Conservation (phyloP, 2,329 filamentous ascomycete genomes). For the Hymenoscyphus occultus region DNA sequence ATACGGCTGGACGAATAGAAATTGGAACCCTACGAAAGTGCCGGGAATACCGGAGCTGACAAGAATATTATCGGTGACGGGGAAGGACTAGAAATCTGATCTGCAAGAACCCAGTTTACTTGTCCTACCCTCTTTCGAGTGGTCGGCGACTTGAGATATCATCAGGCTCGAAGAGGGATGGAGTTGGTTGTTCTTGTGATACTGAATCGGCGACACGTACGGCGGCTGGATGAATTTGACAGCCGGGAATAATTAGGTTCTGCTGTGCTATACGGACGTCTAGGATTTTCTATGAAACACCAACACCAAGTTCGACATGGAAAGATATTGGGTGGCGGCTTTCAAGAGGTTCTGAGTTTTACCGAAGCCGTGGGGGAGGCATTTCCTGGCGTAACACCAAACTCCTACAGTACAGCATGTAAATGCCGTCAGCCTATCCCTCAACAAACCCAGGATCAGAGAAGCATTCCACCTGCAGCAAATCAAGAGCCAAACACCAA, state of each 20-base stretch:
- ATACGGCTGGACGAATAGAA: neutral
- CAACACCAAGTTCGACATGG: neutral
- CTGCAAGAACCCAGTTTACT: neutral
- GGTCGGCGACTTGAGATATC: neutral
- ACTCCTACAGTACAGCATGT: neutral
- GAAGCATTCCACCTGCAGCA: neutral
- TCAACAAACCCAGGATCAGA: neutral
- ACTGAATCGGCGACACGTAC: neutral
- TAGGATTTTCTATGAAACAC: slow-evolving; percentile 2
- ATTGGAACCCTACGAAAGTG: neutral
- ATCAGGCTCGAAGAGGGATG: neutral
- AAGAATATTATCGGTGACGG: neutral
- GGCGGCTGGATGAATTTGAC: neutral
- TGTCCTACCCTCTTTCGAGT: neutral
- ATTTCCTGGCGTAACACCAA: neutral
- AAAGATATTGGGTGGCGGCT: neutral
- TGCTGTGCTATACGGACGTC: neutral
- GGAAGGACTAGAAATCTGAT: neutral
- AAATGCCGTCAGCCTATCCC: neutral
- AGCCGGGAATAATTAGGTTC: neutral
- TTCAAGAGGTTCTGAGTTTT: neutral
- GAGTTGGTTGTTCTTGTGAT: neutral
- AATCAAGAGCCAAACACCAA: neutral
- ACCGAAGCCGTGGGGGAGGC: neutral
- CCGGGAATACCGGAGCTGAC: neutral